Base-by-base conservation (phyloP, 2,329 filamentous ascomycete species). In the Nakataea oryzae region DNA sequence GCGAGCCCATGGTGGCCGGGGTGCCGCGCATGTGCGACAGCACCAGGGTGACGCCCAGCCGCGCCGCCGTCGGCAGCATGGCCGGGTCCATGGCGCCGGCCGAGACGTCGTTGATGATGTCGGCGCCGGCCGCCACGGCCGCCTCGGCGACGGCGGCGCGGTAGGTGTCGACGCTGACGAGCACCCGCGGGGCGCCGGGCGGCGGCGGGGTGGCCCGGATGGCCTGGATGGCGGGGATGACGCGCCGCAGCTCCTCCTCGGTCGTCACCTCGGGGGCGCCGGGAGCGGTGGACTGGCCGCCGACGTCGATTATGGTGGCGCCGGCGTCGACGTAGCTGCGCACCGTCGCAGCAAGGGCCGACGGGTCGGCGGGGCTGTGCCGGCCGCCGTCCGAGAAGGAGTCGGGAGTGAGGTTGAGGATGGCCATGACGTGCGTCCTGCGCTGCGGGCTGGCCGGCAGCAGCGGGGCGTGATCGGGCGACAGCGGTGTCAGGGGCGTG, bases 11-110 rank as follows among this genome's bases (percentile, higher is more conserved):
- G 2, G 89, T 96, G 60, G 83, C 81, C 0, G 93, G 91, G 3
- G 86, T 90, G 60, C 93, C 93, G 68, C 93, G 90, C 90, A 95
- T 96, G 76, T 97, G 93, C 91, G 96, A 96, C 60, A 97, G 81
- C 65, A 81, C 84, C 34, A 97, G 86, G 3, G 92, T 91, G 68
- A 87, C 91, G 47, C 90, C 88, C 0, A 95, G 81, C 5, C 82
- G 79, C 0, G 90, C 93, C 65, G 93, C 87, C 0, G 90, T 92
- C 17, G 86, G 69, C 0, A 99, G 83, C 92, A 99, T 97, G 0
- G 82, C 81, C 0, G 84, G 76, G 72, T 97, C 95, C 60, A 96
- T 79, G 4, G 79, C 71, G 3, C 95, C 95, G 1, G 88, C 91
- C 0, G 91, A 96, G 47, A 99, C 87, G 73, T 99, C 95, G 75